phyloP scores from a whole-genome alignment of 129 eudicot species.

The Solidago caesia region DNA sequence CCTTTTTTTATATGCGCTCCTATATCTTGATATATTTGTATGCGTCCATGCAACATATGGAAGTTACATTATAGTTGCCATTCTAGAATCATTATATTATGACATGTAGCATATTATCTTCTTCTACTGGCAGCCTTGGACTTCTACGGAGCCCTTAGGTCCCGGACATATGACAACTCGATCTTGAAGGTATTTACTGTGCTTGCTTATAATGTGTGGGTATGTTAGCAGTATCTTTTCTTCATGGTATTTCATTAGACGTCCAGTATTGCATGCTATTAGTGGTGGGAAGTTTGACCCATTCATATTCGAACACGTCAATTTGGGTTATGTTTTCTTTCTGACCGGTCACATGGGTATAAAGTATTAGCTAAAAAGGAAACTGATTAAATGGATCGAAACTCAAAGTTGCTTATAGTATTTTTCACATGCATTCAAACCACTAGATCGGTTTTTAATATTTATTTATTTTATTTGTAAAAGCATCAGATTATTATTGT shows the following conservation, averaged over 20 bases:
- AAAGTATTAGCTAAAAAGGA: neutral
- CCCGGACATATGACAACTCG: constrained; percentile 85
- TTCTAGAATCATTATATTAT: constrained; percentile 5
- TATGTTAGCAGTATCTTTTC: neutral
- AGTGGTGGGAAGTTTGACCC: constrained; percentile 14
- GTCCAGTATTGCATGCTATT: neutral
- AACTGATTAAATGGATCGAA: neutral
- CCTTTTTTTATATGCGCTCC: too few relatives aligned
- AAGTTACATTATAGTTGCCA: too few relatives aligned
- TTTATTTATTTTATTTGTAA: too few relatives aligned
- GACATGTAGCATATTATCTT: neutral
- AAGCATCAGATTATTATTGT: too few relatives aligned
- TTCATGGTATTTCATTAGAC: neutral
- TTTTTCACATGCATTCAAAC: too few relatives aligned
- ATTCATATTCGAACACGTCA: neutral
- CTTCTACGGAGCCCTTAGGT: constrained; percentile 95
- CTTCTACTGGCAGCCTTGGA: constrained; percentile 76
- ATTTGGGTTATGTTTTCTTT: neutral
- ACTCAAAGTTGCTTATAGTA: neutral
- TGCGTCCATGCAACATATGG: too few relatives aligned
- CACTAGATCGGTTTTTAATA: too few relatives aligned
- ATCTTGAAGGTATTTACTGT: constrained; percentile 57
- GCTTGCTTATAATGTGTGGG: neutral
- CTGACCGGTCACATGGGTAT: neutral
- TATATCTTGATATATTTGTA: too few relatives aligned